These are phyloP conservation scores for Suaeda aralocaspica DNA, from an alignment of 148 eudicot species.

Conservation along the genomic window DNA sequence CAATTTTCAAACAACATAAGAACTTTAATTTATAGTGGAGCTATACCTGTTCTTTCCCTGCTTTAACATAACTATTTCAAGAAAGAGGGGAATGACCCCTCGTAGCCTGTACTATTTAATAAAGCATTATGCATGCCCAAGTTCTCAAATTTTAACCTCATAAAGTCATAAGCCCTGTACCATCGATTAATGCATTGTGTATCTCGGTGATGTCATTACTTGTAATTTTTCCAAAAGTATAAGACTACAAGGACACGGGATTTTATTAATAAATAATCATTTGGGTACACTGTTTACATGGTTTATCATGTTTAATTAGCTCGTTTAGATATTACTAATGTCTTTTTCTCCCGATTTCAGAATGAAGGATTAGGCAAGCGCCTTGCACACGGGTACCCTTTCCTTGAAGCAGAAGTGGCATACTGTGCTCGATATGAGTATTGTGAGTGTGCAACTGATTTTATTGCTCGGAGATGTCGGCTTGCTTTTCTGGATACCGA, in stretches of 20 bases:
- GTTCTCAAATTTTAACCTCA: background rate
- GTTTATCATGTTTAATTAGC: too few species aligned
- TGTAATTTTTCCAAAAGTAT: background rate
- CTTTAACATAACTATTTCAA: too few species aligned
- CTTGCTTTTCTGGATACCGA: slow-evolving; percentile 98
- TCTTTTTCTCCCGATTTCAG: slow-evolving; percentile 26
- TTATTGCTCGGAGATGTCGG: slow-evolving; percentile 85
- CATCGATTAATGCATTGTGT: background rate
- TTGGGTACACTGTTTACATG: background rate
- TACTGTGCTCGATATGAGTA: slow-evolving; percentile 93
- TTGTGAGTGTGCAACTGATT: slow-evolving; percentile 91
- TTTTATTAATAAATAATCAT: too few species aligned
- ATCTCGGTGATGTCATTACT: background rate
- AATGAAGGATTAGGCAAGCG: slow-evolving; percentile 94
- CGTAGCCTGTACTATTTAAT: too few species aligned
- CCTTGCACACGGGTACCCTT: slow-evolving; percentile 97
- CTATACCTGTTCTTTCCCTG: too few species aligned
- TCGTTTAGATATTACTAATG: background rate
- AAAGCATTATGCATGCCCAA: background rate
- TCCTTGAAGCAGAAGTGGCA: slow-evolving; percentile 96
- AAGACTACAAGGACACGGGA: background rate
- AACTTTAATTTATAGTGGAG: too few species aligned
- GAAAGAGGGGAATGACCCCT: too few species aligned
- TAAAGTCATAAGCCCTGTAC: background rate
- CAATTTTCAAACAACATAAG: too few species aligned